Evolutionary conservation across 2,329 filamentous ascomycete genomes (phyloP).

Genomic region (Ophiostoma fasciatum): DNA sequence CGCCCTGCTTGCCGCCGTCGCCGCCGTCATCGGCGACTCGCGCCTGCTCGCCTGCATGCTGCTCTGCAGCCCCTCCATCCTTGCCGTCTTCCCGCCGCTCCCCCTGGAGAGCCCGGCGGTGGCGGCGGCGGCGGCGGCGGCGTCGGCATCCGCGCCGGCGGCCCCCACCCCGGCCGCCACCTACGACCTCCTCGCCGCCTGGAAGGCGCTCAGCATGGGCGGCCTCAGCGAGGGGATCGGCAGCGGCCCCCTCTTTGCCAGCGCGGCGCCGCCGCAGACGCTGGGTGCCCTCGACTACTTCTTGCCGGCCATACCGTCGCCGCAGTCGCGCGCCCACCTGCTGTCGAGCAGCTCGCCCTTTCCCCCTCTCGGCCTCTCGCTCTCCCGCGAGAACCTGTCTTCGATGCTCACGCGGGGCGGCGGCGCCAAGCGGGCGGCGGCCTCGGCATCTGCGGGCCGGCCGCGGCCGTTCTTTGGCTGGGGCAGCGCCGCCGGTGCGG

Average conservation of each 20-base stretch:
- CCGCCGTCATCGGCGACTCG: slow-evolving; percentile 64
- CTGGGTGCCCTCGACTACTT: slow-evolving; percentile 50
- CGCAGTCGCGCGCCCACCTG: slow-evolving; percentile 18
- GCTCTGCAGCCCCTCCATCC: slow-evolving; percentile 50
- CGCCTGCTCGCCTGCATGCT: slow-evolving; percentile 62
- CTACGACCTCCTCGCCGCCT: slow-evolving; percentile 33
- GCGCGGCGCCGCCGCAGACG: slow-evolving; percentile 26
- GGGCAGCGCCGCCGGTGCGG: slow-evolving; percentile 16
- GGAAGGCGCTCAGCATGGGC: slow-evolving; percentile 37
- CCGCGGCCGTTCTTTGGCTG: slow-evolving; percentile 15
- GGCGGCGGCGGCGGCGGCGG: too few species aligned
- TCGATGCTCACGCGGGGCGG: slow-evolving; percentile 16
- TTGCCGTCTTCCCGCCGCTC: slow-evolving; percentile 51
- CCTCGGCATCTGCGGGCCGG: too few species aligned
- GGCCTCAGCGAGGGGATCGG: too few species aligned
- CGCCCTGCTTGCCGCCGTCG: slow-evolving; percentile 62
- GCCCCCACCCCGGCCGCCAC: too few species aligned
- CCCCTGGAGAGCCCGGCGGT: slow-evolving; percentile 34
- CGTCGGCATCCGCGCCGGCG: too few species aligned
- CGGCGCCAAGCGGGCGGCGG: slow-evolving; percentile 12
- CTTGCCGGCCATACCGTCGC: slow-evolving; percentile 38
- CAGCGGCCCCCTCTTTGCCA: too few species aligned
- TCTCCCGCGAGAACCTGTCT: slow-evolving; percentile 22
- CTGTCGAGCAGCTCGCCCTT: slow-evolving; percentile 29
- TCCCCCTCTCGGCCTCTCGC: slow-evolving; percentile 34